These are phyloP conservation scores for Knoxia roxburghii DNA, from an alignment of 257 asterid genomes.

Conservation along the genomic window DNA sequence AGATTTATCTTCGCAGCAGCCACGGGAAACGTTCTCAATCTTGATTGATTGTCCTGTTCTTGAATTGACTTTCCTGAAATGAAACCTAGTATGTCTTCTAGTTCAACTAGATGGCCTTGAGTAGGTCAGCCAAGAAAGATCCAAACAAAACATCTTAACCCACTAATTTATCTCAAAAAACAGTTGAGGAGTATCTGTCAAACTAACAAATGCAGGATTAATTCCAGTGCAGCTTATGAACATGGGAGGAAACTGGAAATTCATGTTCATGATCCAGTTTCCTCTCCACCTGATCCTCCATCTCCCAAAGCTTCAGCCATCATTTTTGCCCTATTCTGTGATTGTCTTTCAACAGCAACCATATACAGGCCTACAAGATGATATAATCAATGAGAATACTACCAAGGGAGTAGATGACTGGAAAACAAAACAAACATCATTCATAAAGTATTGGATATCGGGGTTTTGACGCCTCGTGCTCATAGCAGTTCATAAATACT, in stretches of 20 bases:
- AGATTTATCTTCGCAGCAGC: neutral
- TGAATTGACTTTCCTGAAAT: neutral
- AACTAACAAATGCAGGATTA: neutral
- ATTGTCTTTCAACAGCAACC: constrained; percentile 85
- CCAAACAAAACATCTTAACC: neutral
- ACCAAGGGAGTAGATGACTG: neutral
- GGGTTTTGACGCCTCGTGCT: neutral
- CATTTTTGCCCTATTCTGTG: constrained; percentile 64
- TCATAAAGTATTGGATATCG: neutral
- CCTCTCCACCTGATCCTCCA: constrained; percentile 43
- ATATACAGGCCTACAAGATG: constrained; percentile 61
- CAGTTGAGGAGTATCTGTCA: neutral
- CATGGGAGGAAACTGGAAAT: neutral
- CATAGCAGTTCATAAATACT: neutral
- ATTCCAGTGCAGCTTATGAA: neutral
- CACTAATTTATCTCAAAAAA: neutral
- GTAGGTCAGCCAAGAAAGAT: neutral
- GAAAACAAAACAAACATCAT: neutral
- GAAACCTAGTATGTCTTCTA: neutral
- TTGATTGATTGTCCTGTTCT: neutral
- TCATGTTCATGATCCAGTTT: constrained; percentile 16
- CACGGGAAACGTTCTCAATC: too few species aligned
- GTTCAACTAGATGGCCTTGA: neutral
- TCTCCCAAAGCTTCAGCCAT: constrained; percentile 57
- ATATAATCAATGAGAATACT: neutral